Percentiles rank a stretch among this genome's conserved stretches.
Conservation (phyloP, 176 grass and related monocot genomes). For the Ensete ventricosum region DNA sequence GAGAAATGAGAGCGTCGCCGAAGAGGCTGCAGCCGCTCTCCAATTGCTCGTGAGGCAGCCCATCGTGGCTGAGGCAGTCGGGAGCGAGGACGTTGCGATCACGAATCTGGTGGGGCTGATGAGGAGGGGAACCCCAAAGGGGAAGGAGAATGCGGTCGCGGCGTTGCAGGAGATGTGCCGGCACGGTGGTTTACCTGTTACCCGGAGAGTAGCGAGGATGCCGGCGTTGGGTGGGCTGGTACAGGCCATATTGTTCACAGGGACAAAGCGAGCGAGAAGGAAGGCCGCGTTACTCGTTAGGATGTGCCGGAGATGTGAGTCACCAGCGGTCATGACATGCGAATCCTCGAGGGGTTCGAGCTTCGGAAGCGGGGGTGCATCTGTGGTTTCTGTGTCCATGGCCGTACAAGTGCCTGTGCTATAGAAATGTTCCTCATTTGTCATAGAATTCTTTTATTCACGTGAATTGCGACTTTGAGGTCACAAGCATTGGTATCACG, state of each 20-base stretch:
- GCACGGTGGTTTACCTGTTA: constrained; percentile 37
- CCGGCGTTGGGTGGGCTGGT: constrained; percentile 53
- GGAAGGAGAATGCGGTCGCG: constrained; percentile 81
- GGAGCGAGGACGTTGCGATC: constrained; percentile 44
- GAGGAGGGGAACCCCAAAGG: constrained; percentile 69
- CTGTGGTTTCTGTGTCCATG: background rate
- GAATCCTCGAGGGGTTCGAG: constrained; percentile 15
- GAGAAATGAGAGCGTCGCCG: constrained; percentile 52
- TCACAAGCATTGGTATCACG: no score
- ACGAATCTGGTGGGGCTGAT: constrained; percentile 55
- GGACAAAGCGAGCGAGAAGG: constrained; percentile 75
- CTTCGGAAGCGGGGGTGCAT: constrained; percentile 2
- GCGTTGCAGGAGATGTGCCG: constrained; percentile 80
- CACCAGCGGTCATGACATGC: constrained; percentile 30
- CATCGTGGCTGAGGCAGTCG: constrained; percentile 47
- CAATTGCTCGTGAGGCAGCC: constrained; percentile 58
- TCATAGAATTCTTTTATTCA: no score
- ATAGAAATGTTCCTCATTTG: background rate
- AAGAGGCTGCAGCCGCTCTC: constrained; percentile 82
- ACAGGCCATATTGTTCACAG: constrained; percentile 47
- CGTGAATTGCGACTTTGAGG: background rate
- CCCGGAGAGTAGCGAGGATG: constrained; percentile 43
- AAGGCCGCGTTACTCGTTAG: constrained; percentile 58
- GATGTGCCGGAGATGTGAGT: constrained; percentile 59
- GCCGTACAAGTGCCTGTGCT: background rate